phyloP scores from a whole-genome alignment of 2,329 filamentous ascomycete species.

The Juglanconis juglandina region DNA sequence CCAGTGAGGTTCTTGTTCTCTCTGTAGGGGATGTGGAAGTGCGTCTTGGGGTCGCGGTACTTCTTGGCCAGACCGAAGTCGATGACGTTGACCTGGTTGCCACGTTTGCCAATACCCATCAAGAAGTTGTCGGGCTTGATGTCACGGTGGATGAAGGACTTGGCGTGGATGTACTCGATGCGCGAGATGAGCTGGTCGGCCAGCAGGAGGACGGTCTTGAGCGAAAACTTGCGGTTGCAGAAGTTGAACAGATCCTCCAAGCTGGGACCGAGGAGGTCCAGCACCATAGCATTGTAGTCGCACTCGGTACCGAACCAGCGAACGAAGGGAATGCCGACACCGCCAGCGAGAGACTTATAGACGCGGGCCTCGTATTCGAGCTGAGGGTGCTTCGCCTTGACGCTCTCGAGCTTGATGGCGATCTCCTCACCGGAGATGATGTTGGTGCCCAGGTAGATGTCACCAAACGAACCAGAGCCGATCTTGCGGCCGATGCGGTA shows the following conservation, averaged over 20 bases:
- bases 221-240: constrained; percentile 98
- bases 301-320: constrained; percentile 99
- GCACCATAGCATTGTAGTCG: constrained; percentile 99
- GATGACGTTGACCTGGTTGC: constrained; percentile 99
- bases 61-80: constrained; percentile 99
- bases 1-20: constrained; percentile 99
- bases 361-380: constrained; percentile 98
- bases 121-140: constrained; percentile 99
- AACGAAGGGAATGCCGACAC: constrained; percentile 97
- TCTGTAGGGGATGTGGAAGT: constrained; percentile 99
- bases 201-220: constrained; percentile 95
- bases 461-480: constrained; percentile 93
- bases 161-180: constrained; percentile 99
- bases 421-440: constrained; percentile 99
- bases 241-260: constrained; percentile 99
- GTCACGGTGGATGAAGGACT: constrained; percentile 98
- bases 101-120: constrained; percentile 98
- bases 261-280: constrained; percentile 91
- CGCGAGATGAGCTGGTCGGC: constrained; percentile 98
- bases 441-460: constrained; percentile 98
- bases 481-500: constrained; percentile 99
- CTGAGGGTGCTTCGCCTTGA: constrained; percentile 99
- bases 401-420: constrained; percentile 98
- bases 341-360: constrained; percentile 84
- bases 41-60: constrained; percentile 98